Evolutionary conservation across 2,329 filamentous ascomycete species (phyloP), one percentile per base, ranked within the genome.

Genomic region (Cladosporium sp.): DNA sequence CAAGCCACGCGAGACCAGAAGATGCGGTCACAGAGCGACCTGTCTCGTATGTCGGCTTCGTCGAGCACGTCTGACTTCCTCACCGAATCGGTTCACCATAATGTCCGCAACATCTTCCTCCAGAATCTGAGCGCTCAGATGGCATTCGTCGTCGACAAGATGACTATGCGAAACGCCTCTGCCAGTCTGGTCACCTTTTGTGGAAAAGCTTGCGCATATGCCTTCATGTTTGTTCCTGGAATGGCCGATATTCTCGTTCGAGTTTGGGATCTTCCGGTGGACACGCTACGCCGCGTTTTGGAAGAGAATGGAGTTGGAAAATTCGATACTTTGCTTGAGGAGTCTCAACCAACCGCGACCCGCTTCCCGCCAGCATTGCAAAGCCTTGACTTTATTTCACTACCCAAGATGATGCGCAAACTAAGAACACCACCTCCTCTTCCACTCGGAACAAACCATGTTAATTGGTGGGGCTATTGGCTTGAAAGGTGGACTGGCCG

Each of bases 171-270:
- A 49, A 88, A 91, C 66, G 84, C 85, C 9, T 82, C 84, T 37
- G 83, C 84, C 39, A 79, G 78, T 62, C 62, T 78, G 22, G 89
- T 96, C 58, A 88, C 88, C 28, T 96, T 96, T 70, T 91, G 90
- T 55, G 92, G 90, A 59, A 95, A 94, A 73, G 90, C 91, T 3
- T 93, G 89, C 68, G 91, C 92, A 1, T 96, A 95, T 72, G 91
- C 90, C 28, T 96, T 96, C 73, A 94, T 93, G 75, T 97, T 96
- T 67, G 92, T 90, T 25, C 90, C 91, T 0, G 90, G 90, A 4
- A 83, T 96, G 56, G 88, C 90, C 7, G 91, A 96, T 67, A 83
- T 96, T 51, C 78, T 96, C 49, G 83, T 93, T 24, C 84, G 91
- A 15, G 77, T 96, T 4, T 96, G 92, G 91, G 84, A 83, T 36